Conservation (phyloP, 768 basidiomycete species). For the Lactarius tabidus region DNA sequence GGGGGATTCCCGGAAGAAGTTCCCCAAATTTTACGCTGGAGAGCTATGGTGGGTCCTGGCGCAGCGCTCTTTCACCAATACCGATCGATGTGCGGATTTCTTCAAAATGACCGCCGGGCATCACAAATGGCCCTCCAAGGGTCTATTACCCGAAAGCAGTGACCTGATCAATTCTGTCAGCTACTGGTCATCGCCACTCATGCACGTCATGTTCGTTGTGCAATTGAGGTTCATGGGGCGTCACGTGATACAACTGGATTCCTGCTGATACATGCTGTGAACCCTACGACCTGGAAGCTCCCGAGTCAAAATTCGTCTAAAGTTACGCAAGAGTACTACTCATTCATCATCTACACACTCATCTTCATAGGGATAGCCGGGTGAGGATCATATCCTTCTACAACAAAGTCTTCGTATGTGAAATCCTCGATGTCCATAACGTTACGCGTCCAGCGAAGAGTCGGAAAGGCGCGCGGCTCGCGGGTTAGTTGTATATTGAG, state of each 20-base stretch:
- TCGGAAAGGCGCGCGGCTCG: constrained; percentile 80
- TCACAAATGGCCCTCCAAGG: neutral
- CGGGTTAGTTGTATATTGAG: constrained; percentile 76
- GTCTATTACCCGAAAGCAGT: neutral
- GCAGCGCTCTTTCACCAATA: neutral
- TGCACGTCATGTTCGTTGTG: neutral
- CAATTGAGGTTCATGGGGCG: neutral
- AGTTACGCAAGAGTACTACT: neutral
- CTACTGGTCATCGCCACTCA: neutral
- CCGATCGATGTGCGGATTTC: neutral
- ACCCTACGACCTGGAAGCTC: neutral
- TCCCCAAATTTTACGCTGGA: neutral
- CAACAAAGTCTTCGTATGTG: constrained; percentile 69
- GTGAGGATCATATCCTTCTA: constrained; percentile 84
- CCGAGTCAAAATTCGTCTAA: neutral
- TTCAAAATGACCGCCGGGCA: too few species aligned
- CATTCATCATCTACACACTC: constrained; percentile 58
- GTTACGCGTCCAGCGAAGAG: constrained; percentile 64
- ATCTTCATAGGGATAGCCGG: constrained; percentile 92
- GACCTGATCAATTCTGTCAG: neutral
- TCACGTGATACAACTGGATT: neutral
- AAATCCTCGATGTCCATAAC: constrained; percentile 78
- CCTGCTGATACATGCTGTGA: neutral
- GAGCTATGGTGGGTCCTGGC: neutral
- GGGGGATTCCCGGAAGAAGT: neutral